phyloP scores from a whole-genome alignment of 176 grass and related monocot genomes.

The Pontederia crassipes region DNA sequence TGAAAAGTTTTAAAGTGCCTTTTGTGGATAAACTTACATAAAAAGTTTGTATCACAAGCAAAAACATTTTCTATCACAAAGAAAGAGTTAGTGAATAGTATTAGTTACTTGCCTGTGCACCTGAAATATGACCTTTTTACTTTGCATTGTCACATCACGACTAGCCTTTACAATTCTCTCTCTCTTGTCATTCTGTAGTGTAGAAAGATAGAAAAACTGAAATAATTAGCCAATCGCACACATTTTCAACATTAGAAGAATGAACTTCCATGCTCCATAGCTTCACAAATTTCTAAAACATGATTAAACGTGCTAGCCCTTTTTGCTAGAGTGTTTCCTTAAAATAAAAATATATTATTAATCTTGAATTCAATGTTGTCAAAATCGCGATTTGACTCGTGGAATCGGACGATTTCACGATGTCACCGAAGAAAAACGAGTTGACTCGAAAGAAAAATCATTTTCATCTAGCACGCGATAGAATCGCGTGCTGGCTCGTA shows the following conservation, averaged over 20 bases:
- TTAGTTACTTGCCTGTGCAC: slow-evolving; percentile 65
- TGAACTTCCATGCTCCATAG: not conserved
- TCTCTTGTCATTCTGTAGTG: slow-evolving; percentile 89
- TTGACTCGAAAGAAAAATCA: too few species aligned
- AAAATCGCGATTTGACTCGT: too few species aligned
- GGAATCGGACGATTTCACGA: too few species aligned
- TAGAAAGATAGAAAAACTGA: not conserved
- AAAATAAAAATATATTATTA: too few species aligned
- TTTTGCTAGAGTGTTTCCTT: too few species aligned
- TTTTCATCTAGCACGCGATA: too few species aligned
- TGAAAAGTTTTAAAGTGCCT: not conserved
- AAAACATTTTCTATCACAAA: not conserved
- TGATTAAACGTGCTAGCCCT: too few species aligned
- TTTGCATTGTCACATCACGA: slow-evolving; percentile 97
- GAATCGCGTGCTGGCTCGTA: too few species aligned
- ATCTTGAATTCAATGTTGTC: too few species aligned
- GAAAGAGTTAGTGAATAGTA: not conserved
- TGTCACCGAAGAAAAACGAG: too few species aligned
- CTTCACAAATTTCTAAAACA: too few species aligned
- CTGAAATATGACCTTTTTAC: slow-evolving; percentile 99
- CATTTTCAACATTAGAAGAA: not conserved
- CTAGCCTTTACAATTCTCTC: slow-evolving; percentile 92
- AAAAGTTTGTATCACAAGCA: not conserved
- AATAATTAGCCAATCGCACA: not conserved
- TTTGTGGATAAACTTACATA: not conserved